Base-by-base conservation (phyloP, 2,329 filamentous ascomycete genomes). In the Tolypocladium inflatum region DNA sequence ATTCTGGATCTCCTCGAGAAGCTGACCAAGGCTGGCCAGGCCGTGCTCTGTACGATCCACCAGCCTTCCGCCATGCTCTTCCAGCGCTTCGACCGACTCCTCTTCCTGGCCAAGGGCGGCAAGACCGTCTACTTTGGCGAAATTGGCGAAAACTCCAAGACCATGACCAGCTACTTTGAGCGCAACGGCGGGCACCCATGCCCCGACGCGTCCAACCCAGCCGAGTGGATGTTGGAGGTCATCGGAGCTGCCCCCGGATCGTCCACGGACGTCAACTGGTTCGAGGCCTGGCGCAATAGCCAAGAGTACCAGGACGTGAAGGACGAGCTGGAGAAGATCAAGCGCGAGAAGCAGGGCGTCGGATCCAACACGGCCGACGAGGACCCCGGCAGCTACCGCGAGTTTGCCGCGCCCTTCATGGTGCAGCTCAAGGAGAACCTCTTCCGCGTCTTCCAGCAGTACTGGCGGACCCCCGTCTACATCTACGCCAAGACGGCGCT, bases 61-160 rank as follows among this genome's bases (percentile, higher is more conserved):
- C 93, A 97, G 73, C 93, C 93, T n/a, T 95, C 90, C 17, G 91
- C 92, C 39, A 91, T 96, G 81, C 80, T 97, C 56, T 96, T 97
- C 78, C 90, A 96, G 71, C 88, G 90, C 59, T 97, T 94, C 69
- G 90, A 94, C 67, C 83, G 88, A 59, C 81, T 94, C 9, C 79
- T 93, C 38, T 90, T 94, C 76, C 76, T 94, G 19, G 85, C 86
- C 39, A 86, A 83, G 67, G 89, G 89, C 58, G 90, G 90, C 58
- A 82, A 79, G 68, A 91, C 88, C 1, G 87, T 93, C 52, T 94
- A 94, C 76, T 93, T 91, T 67, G 90, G 89, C 57, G 84, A 90
- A 4, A 86, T 93, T 59, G 90, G 90, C 62, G 73, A 87, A 63
- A 85, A 88, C 71, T 88, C 87, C 1, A 76, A 81, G 59, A 82